These are phyloP conservation scores for Petunia hybrid DNA, from an alignment of 305 asterid genomes.

Conservation along the genomic window DNA sequence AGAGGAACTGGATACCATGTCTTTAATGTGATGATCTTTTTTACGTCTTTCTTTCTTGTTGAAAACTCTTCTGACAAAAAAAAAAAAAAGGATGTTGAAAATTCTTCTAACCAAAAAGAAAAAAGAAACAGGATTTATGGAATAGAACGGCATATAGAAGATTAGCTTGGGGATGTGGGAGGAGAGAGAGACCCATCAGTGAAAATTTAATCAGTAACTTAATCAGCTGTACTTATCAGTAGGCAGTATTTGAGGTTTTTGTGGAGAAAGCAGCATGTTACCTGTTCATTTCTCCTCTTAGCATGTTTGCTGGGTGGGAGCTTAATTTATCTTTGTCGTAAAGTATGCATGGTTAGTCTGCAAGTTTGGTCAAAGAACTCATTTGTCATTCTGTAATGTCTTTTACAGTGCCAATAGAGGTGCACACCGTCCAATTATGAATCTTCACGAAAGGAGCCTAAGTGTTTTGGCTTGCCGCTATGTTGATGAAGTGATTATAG, in stretches of 20 bases:
- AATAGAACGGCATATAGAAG: neutral
- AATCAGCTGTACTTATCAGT: neutral
- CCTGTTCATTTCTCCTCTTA: neutral
- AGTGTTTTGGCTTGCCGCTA: constrained; percentile 94
- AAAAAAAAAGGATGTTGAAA: neutral
- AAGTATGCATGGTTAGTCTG: neutral
- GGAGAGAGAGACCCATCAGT: neutral
- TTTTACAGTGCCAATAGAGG: constrained; percentile 80
- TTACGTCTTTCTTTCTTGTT: neutral
- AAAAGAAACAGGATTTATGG: neutral
- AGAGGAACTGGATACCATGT: neutral
- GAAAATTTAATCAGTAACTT: neutral
- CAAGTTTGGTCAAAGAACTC: constrained; percentile 4
- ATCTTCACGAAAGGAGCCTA: constrained; percentile 94
- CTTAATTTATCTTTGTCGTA: constrained; percentile 19
- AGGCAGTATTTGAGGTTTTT: neutral
- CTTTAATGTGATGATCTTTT: neutral
- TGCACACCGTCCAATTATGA: constrained; percentile 94
- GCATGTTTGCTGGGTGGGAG: constrained; percentile 15
- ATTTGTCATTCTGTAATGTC: constrained; percentile 38
- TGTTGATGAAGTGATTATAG: constrained; percentile 91
- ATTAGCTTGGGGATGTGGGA: neutral
- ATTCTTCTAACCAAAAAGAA: neutral
- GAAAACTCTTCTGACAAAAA: neutral
- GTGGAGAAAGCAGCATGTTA: constrained; percentile 18